A percentile compares a stretch with the other conserved stretches of the same genome.
Evolutionary conservation across 2,329 filamentous ascomycete genomes (phyloP).

Genomic region (Colletotrichum plurivorum): DNA sequence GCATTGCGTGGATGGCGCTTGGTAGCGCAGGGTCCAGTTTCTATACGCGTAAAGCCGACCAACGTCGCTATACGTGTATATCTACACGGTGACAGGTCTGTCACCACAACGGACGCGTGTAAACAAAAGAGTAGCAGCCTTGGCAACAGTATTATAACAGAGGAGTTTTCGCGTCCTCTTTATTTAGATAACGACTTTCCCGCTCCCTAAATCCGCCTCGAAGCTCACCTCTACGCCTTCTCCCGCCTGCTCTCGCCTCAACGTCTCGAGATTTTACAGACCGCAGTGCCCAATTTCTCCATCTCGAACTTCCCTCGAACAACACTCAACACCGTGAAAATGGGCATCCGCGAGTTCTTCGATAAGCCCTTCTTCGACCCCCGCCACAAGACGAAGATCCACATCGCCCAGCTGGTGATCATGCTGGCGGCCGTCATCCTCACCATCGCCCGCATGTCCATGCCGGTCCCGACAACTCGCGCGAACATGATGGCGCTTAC

Average conservation of each 20-base stretch:
- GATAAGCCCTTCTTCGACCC: slow-evolving; percentile 32
- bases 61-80: slow-evolving; percentile 15
- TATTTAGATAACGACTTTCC: neutral
- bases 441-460: slow-evolving; percentile 26
- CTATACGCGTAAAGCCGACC: slow-evolving; percentile 20
- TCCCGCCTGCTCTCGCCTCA: neutral
- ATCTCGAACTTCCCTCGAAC: neutral
- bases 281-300: neutral
- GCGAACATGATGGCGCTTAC: slow-evolving; percentile 38
- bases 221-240: neutral
- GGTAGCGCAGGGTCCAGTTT: slow-evolving; percentile 13
- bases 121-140: slow-evolving; percentile 7
- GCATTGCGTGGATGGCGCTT: neutral
- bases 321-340: neutral
- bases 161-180: neutral
- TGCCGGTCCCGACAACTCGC: slow-evolving; percentile 19
- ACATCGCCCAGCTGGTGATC: slow-evolving; percentile 27
- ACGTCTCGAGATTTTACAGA: neutral
- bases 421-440: slow-evolving; percentile 29
- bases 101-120: neutral
- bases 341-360: slow-evolving; percentile 25
- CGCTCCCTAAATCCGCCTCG: neutral
- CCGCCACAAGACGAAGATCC: slow-evolving; percentile 35
- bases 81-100: neutral
- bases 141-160: neutral